A percentile compares a stretch with the other conserved stretches of the same genome.
Conservation (phyloP, 768 basidiomycete species). For the Russula ochroleuca region DNA sequence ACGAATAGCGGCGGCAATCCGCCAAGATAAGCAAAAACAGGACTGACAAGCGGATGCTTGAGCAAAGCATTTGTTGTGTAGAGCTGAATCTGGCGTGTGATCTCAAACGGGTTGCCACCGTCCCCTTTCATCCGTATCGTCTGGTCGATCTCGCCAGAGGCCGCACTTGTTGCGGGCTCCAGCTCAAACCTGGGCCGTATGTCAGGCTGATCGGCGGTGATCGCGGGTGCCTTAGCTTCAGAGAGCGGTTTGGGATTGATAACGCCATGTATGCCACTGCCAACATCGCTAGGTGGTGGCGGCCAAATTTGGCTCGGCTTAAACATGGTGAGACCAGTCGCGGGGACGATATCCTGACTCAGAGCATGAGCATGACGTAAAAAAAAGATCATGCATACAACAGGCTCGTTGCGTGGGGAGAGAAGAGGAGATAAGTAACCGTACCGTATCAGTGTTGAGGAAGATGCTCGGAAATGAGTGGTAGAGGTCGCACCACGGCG, state of each 20-base stretch:
- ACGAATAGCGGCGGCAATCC: conserved; percentile 85
- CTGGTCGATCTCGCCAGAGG: conserved; percentile 33
- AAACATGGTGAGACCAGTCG: conserved; percentile 67
- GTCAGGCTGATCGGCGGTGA: background rate
- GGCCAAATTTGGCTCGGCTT: conserved; percentile 79
- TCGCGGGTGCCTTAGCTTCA: background rate
- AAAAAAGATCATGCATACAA: background rate
- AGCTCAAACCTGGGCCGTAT: conserved; percentile 27
- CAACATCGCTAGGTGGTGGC: conserved; percentile 62
- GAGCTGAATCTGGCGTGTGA: conserved; percentile 75
- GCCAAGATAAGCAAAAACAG: conserved; percentile 76
- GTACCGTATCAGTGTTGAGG: conserved; percentile 76
- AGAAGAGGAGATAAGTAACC: background rate
- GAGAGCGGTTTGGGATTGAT: conserved; percentile 34
- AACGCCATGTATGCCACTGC: conserved; percentile 45
- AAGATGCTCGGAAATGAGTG: conserved; percentile 92
- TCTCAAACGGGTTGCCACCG: conserved; percentile 48
- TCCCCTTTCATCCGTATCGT: conserved; percentile 43
- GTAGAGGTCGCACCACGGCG: conserved; percentile 88
- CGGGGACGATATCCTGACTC: conserved; percentile 68
- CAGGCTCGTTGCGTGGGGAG: background rate
- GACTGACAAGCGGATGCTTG: conserved; percentile 77
- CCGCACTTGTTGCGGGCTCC: no score
- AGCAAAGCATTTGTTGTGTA: conserved; percentile 79
- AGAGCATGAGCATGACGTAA: no score